A percentile compares a stretch with the other conserved stretches of the same genome.
Evolutionary conservation across 129 eudicot genomes (phyloP).

Genomic region (Apium graveolens): DNA sequence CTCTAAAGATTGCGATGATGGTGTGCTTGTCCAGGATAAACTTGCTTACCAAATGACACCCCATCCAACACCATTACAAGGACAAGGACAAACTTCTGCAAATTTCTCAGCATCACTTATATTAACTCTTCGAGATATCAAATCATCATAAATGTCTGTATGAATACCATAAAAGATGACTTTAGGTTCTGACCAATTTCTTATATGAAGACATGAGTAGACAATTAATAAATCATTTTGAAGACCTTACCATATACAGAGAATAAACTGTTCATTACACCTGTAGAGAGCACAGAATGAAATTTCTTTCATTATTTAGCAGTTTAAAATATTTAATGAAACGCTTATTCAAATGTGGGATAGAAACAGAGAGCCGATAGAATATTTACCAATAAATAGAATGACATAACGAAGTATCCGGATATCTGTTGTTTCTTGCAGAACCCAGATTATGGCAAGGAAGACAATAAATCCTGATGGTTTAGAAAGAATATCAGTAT

Average conservation of each 20-base stretch:
- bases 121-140: constrained; percentile 82
- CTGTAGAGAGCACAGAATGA: constrained; percentile 27
- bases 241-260: constrained; percentile 70
- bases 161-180: background rate
- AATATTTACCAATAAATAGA: constrained; percentile 72
- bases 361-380: background rate
- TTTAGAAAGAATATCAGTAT: constrained; percentile 11
- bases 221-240: background rate
- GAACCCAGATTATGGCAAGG: constrained; percentile 68
- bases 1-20: background rate
- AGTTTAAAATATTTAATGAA: background rate
- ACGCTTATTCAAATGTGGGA: background rate
- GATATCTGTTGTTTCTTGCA: constrained; percentile 66
- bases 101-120: constrained; percentile 99
- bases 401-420: constrained; percentile 76
- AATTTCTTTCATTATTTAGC: background rate
- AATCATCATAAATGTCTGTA: constrained; percentile 87
- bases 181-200: background rate
- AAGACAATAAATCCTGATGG: constrained; percentile 76
- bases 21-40: background rate
- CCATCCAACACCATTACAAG: constrained; percentile 90
- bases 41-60: constrained; percentile 76
- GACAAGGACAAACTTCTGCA: constrained; percentile 98
- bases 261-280: constrained; percentile 98
- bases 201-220: background rate